Conservation (phyloP, 306 rosid species). For the Nissolia schottii region DNA sequence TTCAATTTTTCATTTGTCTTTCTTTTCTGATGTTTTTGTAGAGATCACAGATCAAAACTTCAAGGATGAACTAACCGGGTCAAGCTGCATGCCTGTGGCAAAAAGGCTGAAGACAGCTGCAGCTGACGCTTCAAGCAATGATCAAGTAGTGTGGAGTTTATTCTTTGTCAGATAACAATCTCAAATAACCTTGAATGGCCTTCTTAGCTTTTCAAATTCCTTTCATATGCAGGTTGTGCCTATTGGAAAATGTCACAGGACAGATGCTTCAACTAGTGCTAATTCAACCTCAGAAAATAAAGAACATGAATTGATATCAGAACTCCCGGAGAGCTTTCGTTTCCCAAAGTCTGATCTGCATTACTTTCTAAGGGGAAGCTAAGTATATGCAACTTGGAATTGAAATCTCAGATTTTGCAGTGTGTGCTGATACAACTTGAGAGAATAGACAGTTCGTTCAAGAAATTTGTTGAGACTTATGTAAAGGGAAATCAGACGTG, state of each 20-base stretch:
- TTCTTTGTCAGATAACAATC: background rate
- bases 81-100: conserved; percentile 35
- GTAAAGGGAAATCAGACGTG: conserved; percentile 5
- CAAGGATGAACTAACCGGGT: conserved; percentile 47
- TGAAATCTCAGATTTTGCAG: conserved; percentile 30
- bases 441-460: conserved; percentile 14
- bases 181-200: conserved; percentile 1
- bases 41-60: conserved; percentile 86
- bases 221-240: conserved; percentile 46
- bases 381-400: conserved; percentile 19
- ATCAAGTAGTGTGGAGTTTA: conserved; percentile 42
- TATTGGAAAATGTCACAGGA: conserved; percentile 23
- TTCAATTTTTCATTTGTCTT: background rate
- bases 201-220: conserved; percentile 16
- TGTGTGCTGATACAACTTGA: conserved; percentile 18
- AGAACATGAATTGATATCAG: conserved; percentile 38
- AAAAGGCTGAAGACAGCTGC: conserved; percentile 53
- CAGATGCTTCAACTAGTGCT: conserved; percentile 27
- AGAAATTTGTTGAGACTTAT: conserved; percentile 17
- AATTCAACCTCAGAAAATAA: conserved; percentile 26
- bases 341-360: conserved; percentile 33
- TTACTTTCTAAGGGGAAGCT: conserved; percentile 38
- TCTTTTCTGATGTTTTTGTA: conserved; percentile 19
- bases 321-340: conserved; percentile 37
- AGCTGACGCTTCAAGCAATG: conserved; percentile 33